These are phyloP conservation scores for Syzygium malaccense DNA, from an alignment of 441 rosid species.

Conservation along the genomic window DNA sequence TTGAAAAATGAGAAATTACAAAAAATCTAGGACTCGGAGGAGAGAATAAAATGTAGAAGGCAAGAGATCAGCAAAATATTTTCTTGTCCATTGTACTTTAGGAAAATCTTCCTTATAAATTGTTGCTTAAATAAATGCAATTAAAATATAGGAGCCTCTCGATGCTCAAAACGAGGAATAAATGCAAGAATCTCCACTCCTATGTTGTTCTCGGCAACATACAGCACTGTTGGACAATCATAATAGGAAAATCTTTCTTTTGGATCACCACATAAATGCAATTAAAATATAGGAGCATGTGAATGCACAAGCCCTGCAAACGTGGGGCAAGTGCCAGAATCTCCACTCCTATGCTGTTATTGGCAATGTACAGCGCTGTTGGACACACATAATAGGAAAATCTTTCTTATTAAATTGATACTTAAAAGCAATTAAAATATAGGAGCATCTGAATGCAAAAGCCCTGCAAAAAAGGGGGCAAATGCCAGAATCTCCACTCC, in stretches of 20 bases:
- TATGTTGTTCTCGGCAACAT: not conserved
- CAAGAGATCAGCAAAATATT: not conserved
- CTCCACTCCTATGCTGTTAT: not conserved
- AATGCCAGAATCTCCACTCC: constrained; percentile 42
- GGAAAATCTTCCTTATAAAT: not conserved
- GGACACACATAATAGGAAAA: not conserved
- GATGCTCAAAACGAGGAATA: not conserved
- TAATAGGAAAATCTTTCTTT: not conserved
- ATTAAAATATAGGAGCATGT: not conserved
- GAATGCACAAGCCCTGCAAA: not conserved
- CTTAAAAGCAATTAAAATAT: not conserved
- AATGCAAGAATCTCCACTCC: not conserved
- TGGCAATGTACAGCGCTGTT: not conserved
- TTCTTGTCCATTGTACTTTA: not conserved
- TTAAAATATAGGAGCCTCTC: not conserved
- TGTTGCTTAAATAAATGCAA: not conserved
- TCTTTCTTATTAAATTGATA: too few relatives aligned
- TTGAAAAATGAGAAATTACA: not conserved
- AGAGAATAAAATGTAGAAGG: not conserved
- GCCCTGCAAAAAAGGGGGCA: not conserved
- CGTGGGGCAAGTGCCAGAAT: not conserved
- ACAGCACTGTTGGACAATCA: not conserved
- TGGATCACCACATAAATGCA: not conserved
- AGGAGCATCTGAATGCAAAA: constrained; percentile 2
- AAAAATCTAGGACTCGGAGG: not conserved